A percentile compares a stretch with the other conserved stretches of the same genome.
Conservation (phyloP, 2,329 filamentous ascomycete genomes). For the Colletotrichum tofieldiae region DNA sequence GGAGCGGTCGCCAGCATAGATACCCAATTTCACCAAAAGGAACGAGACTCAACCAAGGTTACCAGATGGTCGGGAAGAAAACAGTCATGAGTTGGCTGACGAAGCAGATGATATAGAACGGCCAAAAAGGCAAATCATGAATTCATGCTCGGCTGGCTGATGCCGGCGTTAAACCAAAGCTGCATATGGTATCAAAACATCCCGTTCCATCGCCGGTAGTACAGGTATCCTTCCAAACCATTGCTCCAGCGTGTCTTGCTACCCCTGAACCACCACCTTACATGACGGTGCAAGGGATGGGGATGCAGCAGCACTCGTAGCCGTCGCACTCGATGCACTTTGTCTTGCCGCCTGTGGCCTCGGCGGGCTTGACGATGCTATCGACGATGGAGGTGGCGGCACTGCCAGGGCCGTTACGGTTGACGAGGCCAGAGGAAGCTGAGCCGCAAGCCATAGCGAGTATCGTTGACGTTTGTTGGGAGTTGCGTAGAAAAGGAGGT, state of each 20-base stretch:
- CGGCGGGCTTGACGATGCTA: conserved; percentile 66
- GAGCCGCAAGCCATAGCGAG: conserved; percentile 53
- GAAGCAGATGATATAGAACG: background rate
- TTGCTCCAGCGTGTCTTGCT: background rate
- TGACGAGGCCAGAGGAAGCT: conserved; percentile 51
- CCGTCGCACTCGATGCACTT: conserved; percentile 67
- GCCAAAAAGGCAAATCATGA: conserved; percentile 13
- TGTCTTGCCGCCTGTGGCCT: conserved; percentile 58
- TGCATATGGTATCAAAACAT: background rate
- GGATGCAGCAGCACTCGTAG: conserved; percentile 70
- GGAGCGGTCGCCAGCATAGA: background rate
- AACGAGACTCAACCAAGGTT: background rate
- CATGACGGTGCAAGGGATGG: conserved; percentile 67
- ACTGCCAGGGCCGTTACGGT: conserved; percentile 64
- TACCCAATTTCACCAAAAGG: conserved; percentile 13
- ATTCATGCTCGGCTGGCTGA: conserved; percentile 10
- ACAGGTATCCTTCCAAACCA: background rate
- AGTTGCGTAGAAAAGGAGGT: background rate
- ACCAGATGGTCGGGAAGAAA: background rate
- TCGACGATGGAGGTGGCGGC: conserved; percentile 65
- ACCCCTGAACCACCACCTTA: conserved; percentile 47
- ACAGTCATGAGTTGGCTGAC: background rate
- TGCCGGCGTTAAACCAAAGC: background rate
- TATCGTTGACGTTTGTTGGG: background rate
- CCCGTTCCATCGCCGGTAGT: background rate